phyloP scores from a whole-genome alignment of 345 rosid genomes.

The Psidium friedrichsthalianum region DNA sequence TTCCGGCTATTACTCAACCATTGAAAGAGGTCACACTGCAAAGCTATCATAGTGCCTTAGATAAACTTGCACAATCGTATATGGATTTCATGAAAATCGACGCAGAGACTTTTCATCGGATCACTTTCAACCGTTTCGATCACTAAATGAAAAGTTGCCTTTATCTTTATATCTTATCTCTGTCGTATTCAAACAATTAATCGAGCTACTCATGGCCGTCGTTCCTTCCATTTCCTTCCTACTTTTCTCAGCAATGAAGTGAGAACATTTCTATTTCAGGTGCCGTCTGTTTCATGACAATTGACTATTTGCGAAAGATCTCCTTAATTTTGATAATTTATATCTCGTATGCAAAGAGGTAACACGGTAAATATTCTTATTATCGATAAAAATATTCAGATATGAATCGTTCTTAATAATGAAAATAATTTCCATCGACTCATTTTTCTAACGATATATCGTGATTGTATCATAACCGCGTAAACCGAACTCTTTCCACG shows the following conservation, averaged over 20 bases:
- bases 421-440: not conserved
- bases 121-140: not conserved
- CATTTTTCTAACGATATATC: rapidly evolving
- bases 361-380: rapidly evolving
- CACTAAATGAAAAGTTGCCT: not conserved
- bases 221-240: too few species aligned
- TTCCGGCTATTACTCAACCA: not conserved
- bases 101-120: not conserved
- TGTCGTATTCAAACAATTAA: not conserved
- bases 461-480: not conserved
- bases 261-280: not conserved
- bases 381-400: not conserved
- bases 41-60: not conserved
- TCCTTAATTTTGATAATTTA: not conserved
- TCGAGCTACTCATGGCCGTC: not conserved
- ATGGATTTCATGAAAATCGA: not conserved
- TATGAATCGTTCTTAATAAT: not conserved
- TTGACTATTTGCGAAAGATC: too few species aligned
- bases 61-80: not conserved
- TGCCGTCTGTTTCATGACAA: too few species aligned
- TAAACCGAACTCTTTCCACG: not conserved
- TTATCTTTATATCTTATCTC: not conserved
- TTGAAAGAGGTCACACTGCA: not conserved
- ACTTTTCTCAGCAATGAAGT: too few species aligned
- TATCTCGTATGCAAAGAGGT: not conserved